Evolutionary conservation across 2,329 filamentous ascomycete species (phyloP), one percentile per base, ranked within the genome.

Genomic region (Cephalotrichum gorgonifer): DNA sequence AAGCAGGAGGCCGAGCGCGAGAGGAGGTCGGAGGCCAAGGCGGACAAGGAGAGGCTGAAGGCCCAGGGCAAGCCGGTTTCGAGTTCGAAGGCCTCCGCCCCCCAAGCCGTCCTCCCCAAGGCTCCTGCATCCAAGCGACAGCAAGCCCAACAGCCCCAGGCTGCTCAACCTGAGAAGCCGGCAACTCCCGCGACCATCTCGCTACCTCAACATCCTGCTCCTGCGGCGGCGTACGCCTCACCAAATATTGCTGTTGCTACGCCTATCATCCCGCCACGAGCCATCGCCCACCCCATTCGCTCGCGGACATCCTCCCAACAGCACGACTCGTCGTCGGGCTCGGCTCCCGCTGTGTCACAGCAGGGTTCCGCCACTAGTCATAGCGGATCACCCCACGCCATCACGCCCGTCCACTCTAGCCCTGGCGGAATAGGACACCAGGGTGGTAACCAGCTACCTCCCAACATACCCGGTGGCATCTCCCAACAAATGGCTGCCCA

Each of bases 271-370:
- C 83, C 47, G 7, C 41, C 89, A 12, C 95, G 95, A 63, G 83
- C 83, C 20, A 82, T 88, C 17, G n/a, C 35, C 5, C 90, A 87
- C 12, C 87, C 89, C 8, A 84, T 81, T 54, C 85, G 86, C 53
- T 77, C 82, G 33, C 82, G 88, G 49, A 86, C 90, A 52, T 69
- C 79, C 43, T 93, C 88, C 8, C 88, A 94, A 54, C 88, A 94
- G 54, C 87, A 93, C 62, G 84, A 83, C 25, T 81, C 81, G 9
- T 79, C 83, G 60, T 78, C 80, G 6, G 84, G 81, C 46, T 86
- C 88, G 3, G 81, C 85, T 53, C 78, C 81, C 3, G 41, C 46
- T 33, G 20, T 23, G 26, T 83, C 86, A 1, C 79, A 85, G 60
- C 75, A 84, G 53, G 70, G 69, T 39, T 72, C 73, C 7, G 68